A percentile compares a stretch with the other conserved stretches of the same genome.
Evolutionary conservation across 2,329 filamentous ascomycete species (phyloP).

Genomic region (Fusarium transvaalense): DNA sequence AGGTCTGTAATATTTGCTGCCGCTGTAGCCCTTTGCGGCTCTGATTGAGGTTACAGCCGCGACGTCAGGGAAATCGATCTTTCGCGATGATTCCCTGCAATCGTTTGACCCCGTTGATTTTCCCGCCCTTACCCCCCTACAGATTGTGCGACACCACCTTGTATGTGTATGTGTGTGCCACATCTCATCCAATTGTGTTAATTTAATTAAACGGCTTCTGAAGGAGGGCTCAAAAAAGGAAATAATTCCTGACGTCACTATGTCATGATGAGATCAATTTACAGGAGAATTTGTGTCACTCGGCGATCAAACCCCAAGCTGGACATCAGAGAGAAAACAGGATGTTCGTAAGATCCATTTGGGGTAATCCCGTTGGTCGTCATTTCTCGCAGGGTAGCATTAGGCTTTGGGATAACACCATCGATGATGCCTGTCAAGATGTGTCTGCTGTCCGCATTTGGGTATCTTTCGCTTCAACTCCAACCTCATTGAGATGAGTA

Average conservation of each 20-base stretch:
- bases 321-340: slow-evolving; percentile 7
- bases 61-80: slow-evolving; percentile 32
- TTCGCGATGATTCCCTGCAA: slow-evolving; percentile 27
- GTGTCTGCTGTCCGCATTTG: slow-evolving; percentile 37
- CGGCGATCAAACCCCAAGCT: slow-evolving; percentile 25
- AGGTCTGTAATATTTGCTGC: slow-evolving; percentile 30
- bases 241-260: slow-evolving; percentile 35
- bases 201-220: slow-evolving; percentile 15
- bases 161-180: slow-evolving; percentile 3
- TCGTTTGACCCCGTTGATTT: slow-evolving; percentile 26
- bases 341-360: not conserved
- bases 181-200: slow-evolving; percentile 2
- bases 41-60: slow-evolving; percentile 33
- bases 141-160: slow-evolving; percentile 15
- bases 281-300: slow-evolving; percentile 22
- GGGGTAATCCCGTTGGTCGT: slow-evolving; percentile 19
- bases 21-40: slow-evolving; percentile 26
- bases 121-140: slow-evolving; percentile 1
- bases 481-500: slow-evolving; percentile 49
- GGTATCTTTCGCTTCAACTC: slow-evolving; percentile 38
- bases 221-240: slow-evolving; percentile 1
- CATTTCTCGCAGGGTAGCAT: slow-evolving; percentile 14
- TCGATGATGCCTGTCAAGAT: slow-evolving; percentile 16
- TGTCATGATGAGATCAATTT: slow-evolving; percentile 42
- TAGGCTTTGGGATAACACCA: slow-evolving; percentile 11